Conservation (phyloP, 495 filamentous ascomycete species). For the Hypoxylon fragiforme region DNA sequence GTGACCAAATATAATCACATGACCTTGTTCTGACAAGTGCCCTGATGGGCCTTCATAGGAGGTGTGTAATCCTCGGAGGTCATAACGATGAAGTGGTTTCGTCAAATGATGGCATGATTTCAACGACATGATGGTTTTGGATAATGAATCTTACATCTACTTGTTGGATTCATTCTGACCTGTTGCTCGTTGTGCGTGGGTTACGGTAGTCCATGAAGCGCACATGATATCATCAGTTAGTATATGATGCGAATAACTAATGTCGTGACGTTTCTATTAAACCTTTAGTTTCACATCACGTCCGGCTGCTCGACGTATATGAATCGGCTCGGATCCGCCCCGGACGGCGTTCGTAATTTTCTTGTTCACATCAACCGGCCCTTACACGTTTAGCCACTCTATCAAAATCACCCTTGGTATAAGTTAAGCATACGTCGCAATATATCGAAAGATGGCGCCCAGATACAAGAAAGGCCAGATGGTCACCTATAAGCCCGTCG, state of each 20-base stretch:
- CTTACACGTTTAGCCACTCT: background rate
- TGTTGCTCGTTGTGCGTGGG: too few relatives aligned
- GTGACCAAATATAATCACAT: too few relatives aligned
- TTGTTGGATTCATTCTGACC: background rate
- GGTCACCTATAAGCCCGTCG: constrained; percentile 43
- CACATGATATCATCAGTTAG: constrained; percentile 21
- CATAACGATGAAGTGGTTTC: too few relatives aligned
- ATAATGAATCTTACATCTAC: background rate
- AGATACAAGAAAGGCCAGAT: constrained; percentile 35
- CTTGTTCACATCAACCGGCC: background rate
- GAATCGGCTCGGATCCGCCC: too few relatives aligned
- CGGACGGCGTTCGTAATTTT: too few relatives aligned
- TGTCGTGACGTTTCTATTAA: constrained; percentile 21
- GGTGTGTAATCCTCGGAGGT: too few relatives aligned
- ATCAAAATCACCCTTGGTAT: background rate
- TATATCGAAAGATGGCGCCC: constrained; percentile 20
- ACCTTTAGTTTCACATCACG: constrained; percentile 3
- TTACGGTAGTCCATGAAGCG: constrained; percentile 9
- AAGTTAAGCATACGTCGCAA: too few relatives aligned
- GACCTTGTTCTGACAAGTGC: too few relatives aligned
- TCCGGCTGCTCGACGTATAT: constrained; percentile 5
- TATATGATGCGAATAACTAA: constrained; percentile 19
- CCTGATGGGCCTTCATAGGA: too few relatives aligned
- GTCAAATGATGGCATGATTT: constrained; percentile 4
- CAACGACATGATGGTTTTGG: constrained; percentile 4